A percentile compares a stretch with the other conserved stretches of the same genome.
Conservation (phyloP, 768 basidiomycete genomes). For the Porpolomopsis calyptriformis region DNA sequence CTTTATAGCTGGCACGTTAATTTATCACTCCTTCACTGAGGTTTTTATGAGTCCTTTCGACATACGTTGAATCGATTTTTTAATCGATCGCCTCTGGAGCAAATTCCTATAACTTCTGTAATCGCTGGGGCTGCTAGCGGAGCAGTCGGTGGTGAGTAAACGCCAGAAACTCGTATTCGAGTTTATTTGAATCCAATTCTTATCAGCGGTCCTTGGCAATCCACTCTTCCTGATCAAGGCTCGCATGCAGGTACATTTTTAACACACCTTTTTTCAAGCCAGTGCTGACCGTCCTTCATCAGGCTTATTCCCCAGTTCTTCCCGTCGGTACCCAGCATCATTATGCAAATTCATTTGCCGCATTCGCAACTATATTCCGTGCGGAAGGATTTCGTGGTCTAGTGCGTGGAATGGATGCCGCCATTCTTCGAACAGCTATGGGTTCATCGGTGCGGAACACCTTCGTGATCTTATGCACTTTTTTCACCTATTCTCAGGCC, state of each 20-base stretch:
- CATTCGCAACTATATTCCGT: constrained; percentile 66
- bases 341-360: constrained; percentile 79
- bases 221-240: constrained; percentile 95
- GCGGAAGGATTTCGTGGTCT: constrained; percentile 74
- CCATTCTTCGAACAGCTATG: constrained; percentile 89
- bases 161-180: neutral
- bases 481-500: constrained; percentile 33
- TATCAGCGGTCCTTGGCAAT: constrained; percentile 65
- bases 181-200: constrained; percentile 4
- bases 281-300: neutral
- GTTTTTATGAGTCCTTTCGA: constrained; percentile 94
- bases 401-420: constrained; percentile 85
- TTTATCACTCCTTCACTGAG: constrained; percentile 27
- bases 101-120: constrained; percentile 67
- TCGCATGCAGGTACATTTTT: constrained; percentile 73
- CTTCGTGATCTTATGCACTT: neutral
- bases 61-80: constrained; percentile 54
- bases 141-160: constrained; percentile 66
- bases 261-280: constrained; percentile 1
- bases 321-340: constrained; percentile 93
- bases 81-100: constrained; percentile 53
- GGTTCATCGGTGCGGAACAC: constrained; percentile 68
- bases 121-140: constrained; percentile 85
- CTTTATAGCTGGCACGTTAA: neutral
- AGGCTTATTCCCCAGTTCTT: constrained; percentile 91